phyloP scores from a whole-genome alignment of 2,329 filamentous ascomycete genomes.

The Rosellinia necatrix region DNA sequence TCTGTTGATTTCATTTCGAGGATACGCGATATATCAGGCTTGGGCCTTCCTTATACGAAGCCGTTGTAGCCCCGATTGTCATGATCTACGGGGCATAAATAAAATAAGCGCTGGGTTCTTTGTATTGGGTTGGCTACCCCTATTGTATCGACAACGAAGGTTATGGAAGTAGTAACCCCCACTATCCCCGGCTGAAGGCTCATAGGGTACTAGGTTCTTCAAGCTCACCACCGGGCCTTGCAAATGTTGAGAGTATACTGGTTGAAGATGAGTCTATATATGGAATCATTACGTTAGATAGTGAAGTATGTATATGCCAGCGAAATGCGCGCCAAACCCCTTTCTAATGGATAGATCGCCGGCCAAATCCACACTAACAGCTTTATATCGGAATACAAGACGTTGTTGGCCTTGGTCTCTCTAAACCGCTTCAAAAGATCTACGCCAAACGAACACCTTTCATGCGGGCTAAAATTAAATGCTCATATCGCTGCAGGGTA shows the following conservation, averaged over 20 bases:
- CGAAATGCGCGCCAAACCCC: slow-evolving; percentile 17
- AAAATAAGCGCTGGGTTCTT: too few relatives aligned
- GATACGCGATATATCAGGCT: too few relatives aligned
- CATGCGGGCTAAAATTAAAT: slow-evolving; percentile 36
- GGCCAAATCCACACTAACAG: slow-evolving; percentile 26
- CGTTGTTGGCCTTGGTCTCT: slow-evolving; percentile 13
- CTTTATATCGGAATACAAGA: slow-evolving; percentile 20
- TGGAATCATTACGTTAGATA: slow-evolving; percentile 36
- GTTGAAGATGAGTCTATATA: slow-evolving; percentile 32
- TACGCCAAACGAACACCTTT: slow-evolving; percentile 30
- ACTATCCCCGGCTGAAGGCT: not conserved
- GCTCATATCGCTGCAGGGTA: slow-evolving; percentile 31
- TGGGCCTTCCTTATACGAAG: too few relatives aligned
- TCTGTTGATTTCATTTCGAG: too few relatives aligned
- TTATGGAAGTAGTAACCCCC: not conserved
- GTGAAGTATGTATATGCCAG: slow-evolving; percentile 26
- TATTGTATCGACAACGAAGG: not conserved
- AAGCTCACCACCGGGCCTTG: too few relatives aligned
- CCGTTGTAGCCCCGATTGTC: too few relatives aligned
- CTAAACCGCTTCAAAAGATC: slow-evolving; percentile 32
- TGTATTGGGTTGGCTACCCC: not conserved
- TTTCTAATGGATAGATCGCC: slow-evolving; percentile 25
- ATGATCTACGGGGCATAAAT: too few relatives aligned
- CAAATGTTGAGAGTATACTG: not conserved
- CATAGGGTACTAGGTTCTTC: not conserved